Conservation (phyloP, 768 basidiomycete genomes). For the Pleurotus ostreatus region DNA sequence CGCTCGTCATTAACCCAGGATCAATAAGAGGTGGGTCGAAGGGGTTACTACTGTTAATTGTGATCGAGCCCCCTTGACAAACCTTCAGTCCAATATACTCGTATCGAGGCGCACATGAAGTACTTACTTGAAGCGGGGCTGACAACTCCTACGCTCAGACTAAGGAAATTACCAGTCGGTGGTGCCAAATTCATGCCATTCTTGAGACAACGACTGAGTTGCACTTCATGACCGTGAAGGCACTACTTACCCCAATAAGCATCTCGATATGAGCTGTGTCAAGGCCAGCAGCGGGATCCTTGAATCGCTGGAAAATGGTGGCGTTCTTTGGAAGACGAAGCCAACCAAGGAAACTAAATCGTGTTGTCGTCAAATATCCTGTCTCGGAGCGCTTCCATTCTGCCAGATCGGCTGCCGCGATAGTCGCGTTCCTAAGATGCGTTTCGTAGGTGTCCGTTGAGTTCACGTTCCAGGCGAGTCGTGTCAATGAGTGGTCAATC, state of each 20-base stretch:
- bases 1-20: constrained; percentile 15
- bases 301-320: constrained; percentile 22
- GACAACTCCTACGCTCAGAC: not conserved
- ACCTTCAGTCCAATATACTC: not conserved
- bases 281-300: constrained; percentile 33
- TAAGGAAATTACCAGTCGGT: constrained; percentile 11
- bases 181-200: constrained; percentile 4
- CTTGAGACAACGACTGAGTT: not conserved
- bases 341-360: constrained; percentile 14
- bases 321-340: constrained; percentile 22
- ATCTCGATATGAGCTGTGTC: constrained; percentile 31
- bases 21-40: constrained; percentile 23
- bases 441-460: constrained; percentile 13
- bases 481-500: constrained; percentile 15
- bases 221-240: not conserved
- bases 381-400: constrained; percentile 17
- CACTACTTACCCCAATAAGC: constrained; percentile 21
- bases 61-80: constrained; percentile 20
- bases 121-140: not conserved
- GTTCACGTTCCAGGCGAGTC: constrained; percentile 8
- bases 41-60: constrained; percentile 23
- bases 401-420: constrained; percentile 8
- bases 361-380: constrained; percentile 14
- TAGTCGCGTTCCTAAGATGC: constrained; percentile 11
- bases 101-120: not conserved